These are phyloP conservation scores for Coniochaeta sp. DNA, from an alignment of 2,329 filamentous ascomycete species.

Conservation along the genomic window DNA sequence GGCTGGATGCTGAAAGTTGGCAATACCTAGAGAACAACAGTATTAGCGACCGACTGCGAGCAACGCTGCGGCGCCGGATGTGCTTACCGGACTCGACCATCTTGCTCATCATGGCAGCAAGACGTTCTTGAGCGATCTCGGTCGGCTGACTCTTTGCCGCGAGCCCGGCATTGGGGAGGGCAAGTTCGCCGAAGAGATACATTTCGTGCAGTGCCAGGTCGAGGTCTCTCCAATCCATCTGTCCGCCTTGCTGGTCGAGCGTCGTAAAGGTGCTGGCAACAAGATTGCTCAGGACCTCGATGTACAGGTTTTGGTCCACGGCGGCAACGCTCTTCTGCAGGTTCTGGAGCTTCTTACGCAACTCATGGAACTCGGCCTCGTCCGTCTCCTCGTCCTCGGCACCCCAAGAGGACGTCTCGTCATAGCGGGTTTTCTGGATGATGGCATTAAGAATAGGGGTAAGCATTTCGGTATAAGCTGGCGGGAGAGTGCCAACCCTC, in stretches of 20 bases:
- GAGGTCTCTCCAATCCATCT: slow-evolving; percentile 89
- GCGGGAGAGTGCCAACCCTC: slow-evolving; percentile 66
- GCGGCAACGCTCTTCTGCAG: slow-evolving; percentile 89
- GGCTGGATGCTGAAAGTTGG: slow-evolving; percentile 80
- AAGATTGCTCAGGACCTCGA: slow-evolving; percentile 79
- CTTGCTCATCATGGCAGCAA: slow-evolving; percentile 88
- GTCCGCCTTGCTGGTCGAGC: slow-evolving; percentile 65
- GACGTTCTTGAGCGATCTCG: slow-evolving; percentile 68
- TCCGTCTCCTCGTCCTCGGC: slow-evolving; percentile 92
- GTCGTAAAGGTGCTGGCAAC: slow-evolving; percentile 82
- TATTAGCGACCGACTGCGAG: slow-evolving; percentile 10
- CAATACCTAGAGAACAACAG: slow-evolving; percentile 53
- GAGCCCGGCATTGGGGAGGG: slow-evolving; percentile 81
- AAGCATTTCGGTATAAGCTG: slow-evolving; percentile 74
- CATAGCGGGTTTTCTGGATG: slow-evolving; percentile 93
- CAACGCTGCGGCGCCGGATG: neutral
- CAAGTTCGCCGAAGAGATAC: slow-evolving; percentile 90
- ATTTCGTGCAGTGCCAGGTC: slow-evolving; percentile 93
- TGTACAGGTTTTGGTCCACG: slow-evolving; percentile 81
- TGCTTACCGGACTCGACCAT: slow-evolving; percentile 81
- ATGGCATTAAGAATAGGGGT: slow-evolving; percentile 86
- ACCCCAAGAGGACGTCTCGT: slow-evolving; percentile 90
- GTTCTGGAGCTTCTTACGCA: slow-evolving; percentile 82
- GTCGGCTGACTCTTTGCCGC: slow-evolving; percentile 79
- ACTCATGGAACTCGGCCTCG: slow-evolving; percentile 93